A percentile compares a stretch with the other conserved stretches of the same genome.
phyloP scores from a whole-genome alignment of 148 eudicot genomes.

The Amaranthus palmeri region DNA sequence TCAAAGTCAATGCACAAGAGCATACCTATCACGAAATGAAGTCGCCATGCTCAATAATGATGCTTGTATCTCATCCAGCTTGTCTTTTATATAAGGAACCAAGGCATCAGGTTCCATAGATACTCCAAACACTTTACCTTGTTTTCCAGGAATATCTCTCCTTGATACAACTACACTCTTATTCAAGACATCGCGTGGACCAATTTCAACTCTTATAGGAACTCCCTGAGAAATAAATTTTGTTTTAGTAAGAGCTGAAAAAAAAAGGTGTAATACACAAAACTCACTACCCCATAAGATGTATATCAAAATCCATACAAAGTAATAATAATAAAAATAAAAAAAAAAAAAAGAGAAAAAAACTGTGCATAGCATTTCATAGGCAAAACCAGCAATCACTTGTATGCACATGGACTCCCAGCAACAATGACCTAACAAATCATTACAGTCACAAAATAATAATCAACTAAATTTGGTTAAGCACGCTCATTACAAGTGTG shows the following conservation, averaged over 20 bases:
- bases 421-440: neutral
- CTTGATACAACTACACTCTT: slow-evolving; percentile 82
- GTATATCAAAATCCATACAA: neutral
- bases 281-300: neutral
- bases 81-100: slow-evolving; percentile 61
- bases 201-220: slow-evolving; percentile 91
- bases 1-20: neutral
- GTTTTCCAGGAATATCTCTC: slow-evolving; percentile 95
- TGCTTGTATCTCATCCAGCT: slow-evolving; percentile 71
- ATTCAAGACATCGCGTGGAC: slow-evolving; percentile 93
- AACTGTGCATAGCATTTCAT: neutral
- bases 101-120: slow-evolving; percentile 77
- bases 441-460: too few species aligned
- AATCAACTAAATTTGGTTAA: too few species aligned
- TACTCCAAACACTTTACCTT: slow-evolving; percentile 92
- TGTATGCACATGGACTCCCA: neutral
- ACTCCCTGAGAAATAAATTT: slow-evolving; percentile 56
- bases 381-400: neutral
- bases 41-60: slow-evolving; percentile 62
- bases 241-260: neutral
- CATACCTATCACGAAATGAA: slow-evolving; percentile 85
- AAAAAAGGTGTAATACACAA: neutral
- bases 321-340: too few species aligned
- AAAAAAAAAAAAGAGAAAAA: slow-evolving; percentile 4
- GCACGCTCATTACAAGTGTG: too few species aligned